Conservation (phyloP, 495 filamentous ascomycete species). For the Beverwykella pulmonaria region DNA sequence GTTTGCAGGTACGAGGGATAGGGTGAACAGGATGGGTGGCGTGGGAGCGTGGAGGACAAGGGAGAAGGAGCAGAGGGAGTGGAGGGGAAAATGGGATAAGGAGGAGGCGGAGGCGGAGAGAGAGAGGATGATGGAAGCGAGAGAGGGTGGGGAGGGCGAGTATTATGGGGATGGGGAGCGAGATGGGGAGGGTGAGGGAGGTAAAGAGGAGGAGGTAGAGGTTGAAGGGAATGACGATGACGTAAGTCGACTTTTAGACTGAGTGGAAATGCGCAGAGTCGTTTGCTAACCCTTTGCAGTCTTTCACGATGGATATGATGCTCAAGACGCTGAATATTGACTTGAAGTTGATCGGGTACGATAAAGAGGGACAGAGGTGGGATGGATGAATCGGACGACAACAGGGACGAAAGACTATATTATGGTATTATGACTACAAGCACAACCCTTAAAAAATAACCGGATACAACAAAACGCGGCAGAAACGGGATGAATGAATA, state of each 20-base stretch:
- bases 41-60: constrained; percentile 57
- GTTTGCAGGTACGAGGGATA: constrained; percentile 50
- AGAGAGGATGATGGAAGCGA: constrained; percentile 44
- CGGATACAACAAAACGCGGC: too few species aligned
- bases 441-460: too few species aligned
- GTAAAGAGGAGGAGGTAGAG: constrained; percentile 22
- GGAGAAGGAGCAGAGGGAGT: constrained; percentile 47
- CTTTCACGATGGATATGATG: constrained; percentile 75
- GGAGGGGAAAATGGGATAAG: constrained; percentile 44
- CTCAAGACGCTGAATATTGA: constrained; percentile 68
- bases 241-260: constrained; percentile 35
- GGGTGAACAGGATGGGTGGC: constrained; percentile 61
- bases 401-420: too few species aligned
- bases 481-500: too few species aligned
- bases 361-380: constrained; percentile 60
- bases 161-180: constrained; percentile 35
- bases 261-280: background rate
- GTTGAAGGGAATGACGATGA: constrained; percentile 43
- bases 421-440: too few species aligned
- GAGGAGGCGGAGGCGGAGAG: constrained; percentile 45
- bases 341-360: constrained; percentile 63
- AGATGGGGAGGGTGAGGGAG: constrained; percentile 20
- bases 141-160: constrained; percentile 41
- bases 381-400: constrained; percentile 33
- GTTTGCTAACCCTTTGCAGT: constrained; percentile 13